Evolutionary conservation across 2,329 filamentous ascomycete genomes (phyloP).

Genomic region (Sclerotinia glacialis): DNA sequence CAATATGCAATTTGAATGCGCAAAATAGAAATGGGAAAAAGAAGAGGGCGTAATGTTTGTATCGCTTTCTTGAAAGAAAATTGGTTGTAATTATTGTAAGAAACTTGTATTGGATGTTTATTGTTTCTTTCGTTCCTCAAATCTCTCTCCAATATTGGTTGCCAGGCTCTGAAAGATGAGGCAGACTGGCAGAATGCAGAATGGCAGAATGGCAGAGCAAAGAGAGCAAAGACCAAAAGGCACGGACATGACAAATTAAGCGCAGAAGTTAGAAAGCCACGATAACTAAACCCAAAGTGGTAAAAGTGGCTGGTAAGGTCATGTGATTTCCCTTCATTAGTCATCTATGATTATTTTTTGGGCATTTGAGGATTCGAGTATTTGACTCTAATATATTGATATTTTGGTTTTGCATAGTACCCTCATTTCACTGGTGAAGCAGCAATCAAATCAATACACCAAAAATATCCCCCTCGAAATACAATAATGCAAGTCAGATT

Average conservation of each 20-base stretch:
- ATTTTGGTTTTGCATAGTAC: too few relatives aligned
- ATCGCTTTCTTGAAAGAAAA: constrained; percentile 1
- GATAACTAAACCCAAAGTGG: not conserved
- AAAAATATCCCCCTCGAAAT: not conserved
- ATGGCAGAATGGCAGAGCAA: not conserved
- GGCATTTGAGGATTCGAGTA: not conserved
- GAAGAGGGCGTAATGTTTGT: not conserved
- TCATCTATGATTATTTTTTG: not conserved
- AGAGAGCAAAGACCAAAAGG: constrained; percentile 5
- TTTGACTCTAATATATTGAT: too few relatives aligned
- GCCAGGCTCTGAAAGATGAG: constrained; percentile 10
- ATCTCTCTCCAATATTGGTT: constrained; percentile 1
- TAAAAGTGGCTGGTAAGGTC: not conserved
- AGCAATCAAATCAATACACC: too few relatives aligned
- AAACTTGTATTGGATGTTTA: constrained; percentile 6
- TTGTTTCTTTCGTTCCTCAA: constrained; percentile 8
- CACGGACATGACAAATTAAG: constrained; percentile 9
- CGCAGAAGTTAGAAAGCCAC: not conserved
- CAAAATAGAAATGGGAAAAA: not conserved
- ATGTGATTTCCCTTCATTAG: not conserved
- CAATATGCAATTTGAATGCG: not conserved
- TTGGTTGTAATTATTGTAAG: not conserved
- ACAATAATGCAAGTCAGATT: constrained; percentile 9
- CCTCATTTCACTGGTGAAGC: not conserved
- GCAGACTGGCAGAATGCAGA: not conserved